Percentiles rank a stretch among this genome's conserved stretches.
Evolutionary conservation across 2,329 filamentous ascomycete genomes (phyloP).

Genomic region (Calonectria hongkongensis): DNA sequence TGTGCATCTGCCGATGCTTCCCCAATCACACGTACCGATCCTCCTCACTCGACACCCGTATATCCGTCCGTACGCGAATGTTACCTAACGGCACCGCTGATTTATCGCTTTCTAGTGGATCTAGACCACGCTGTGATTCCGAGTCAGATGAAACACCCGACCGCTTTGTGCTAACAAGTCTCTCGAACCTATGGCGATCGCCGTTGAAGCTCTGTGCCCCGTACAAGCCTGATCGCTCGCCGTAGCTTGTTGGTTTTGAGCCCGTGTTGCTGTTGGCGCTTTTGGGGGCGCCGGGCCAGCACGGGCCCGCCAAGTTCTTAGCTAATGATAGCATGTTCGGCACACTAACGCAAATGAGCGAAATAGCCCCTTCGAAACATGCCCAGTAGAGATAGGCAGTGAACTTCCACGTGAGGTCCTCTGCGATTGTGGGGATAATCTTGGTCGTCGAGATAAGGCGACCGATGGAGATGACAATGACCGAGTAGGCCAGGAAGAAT

Average conservation of each 20-base stretch:
- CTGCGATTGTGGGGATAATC: conserved; percentile 3
- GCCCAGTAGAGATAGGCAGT: conserved; percentile 19
- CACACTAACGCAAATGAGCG: conserved; percentile 17
- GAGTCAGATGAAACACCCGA: background rate
- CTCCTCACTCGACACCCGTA: conserved; percentile 16
- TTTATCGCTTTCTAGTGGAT: conserved; percentile 10
- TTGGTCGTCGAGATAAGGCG: conserved; percentile 1
- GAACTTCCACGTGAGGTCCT: conserved; percentile 14
- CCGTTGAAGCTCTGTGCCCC: conserved; percentile 8
- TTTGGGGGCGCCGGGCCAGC: background rate
- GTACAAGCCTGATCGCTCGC: conserved; percentile 2
- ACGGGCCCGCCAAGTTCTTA: background rate
- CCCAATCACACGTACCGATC: background rate
- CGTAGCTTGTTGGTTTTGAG: conserved; percentile 4
- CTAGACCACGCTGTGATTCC: conserved; percentile 7
- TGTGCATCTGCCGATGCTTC: background rate
- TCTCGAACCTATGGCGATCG: background rate
- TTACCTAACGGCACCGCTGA: conserved; percentile 8
- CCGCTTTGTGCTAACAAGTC: conserved; percentile 11
- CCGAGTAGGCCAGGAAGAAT: conserved; percentile 13
- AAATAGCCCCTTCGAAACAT: conserved; percentile 11
- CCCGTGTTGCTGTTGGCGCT: background rate
- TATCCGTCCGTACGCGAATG: conserved; percentile 16
- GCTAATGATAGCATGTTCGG: conserved; percentile 4
- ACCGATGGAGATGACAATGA: conserved; percentile 19